These are phyloP conservation scores for Gentiana straminea DNA, from an alignment of 257 asterid species.

Conservation along the genomic window DNA sequence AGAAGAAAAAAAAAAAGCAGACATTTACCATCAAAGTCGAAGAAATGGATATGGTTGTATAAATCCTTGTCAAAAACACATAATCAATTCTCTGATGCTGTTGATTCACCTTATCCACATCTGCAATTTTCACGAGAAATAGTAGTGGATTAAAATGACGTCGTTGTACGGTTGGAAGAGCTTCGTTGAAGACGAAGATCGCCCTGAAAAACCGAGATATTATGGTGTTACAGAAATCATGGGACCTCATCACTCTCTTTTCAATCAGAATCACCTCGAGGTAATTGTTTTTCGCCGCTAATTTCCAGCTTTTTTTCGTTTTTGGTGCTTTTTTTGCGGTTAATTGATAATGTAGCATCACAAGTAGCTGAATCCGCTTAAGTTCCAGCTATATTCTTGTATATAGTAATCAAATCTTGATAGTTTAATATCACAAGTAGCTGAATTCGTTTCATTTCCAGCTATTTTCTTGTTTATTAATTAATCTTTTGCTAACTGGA, in stretches of 20 bases:
- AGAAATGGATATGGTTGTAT: too few relatives aligned
- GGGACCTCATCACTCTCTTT: constrained; percentile 63
- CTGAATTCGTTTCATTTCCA: too few relatives aligned
- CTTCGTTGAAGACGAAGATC: constrained; percentile 85
- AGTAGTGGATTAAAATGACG: constrained; percentile 24
- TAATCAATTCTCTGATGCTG: neutral
- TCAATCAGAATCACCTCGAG: constrained; percentile 63
- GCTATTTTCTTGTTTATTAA: too few relatives aligned
- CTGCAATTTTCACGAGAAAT: neutral
- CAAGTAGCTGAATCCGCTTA: too few relatives aligned
- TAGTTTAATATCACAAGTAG: too few relatives aligned
- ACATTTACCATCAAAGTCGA: too few relatives aligned
- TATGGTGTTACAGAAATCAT: constrained; percentile 84
- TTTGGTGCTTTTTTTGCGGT: too few relatives aligned
- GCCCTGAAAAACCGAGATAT: constrained; percentile 83
- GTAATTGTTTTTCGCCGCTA: constrained; percentile 14
- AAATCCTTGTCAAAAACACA: neutral
- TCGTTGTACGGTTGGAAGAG: constrained; percentile 63
- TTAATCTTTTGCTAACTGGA: too few relatives aligned
- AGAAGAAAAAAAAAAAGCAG: neutral
- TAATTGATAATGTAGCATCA: too few relatives aligned
- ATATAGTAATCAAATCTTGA: too few relatives aligned
- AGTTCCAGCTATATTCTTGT: too few relatives aligned
- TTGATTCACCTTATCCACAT: neutral
- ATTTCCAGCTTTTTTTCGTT: neutral